Conservation (phyloP, 1,284 basidiomycete genomes). For the Amylostereum chailletii region DNA sequence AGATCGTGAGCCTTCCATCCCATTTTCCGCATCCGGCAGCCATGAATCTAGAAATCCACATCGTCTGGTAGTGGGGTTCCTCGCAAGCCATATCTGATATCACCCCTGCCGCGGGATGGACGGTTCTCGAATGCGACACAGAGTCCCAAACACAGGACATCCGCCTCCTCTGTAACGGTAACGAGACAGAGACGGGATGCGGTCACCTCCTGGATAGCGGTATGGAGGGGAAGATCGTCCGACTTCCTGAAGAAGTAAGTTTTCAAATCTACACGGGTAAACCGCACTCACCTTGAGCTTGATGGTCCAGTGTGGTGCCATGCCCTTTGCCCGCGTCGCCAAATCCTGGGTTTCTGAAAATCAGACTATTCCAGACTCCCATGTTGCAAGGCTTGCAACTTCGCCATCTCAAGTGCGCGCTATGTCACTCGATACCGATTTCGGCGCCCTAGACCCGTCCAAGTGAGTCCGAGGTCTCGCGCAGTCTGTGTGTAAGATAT, state of each 20-base stretch:
- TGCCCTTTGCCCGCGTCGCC: constrained; percentile 43
- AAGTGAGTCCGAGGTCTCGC: constrained; percentile 13
- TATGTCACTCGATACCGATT: constrained; percentile 34
- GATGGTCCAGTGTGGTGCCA: constrained; percentile 32
- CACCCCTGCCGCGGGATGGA: constrained; percentile 43
- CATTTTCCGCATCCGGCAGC: not conserved
- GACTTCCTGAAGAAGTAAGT: constrained; percentile 40
- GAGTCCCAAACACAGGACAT: constrained; percentile 33
- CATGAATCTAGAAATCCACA: constrained; percentile 3
- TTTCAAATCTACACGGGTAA: not conserved
- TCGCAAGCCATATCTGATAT: constrained; percentile 39
- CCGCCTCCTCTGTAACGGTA: constrained; percentile 33
- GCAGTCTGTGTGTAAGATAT: constrained; percentile 16
- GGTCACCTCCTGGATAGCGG: constrained; percentile 35
- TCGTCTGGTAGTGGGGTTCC: constrained; percentile 29
- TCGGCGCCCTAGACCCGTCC: constrained; percentile 23
- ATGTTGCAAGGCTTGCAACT: constrained; percentile 18
- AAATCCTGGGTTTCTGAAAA: constrained; percentile 28
- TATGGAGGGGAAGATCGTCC: constrained; percentile 40
- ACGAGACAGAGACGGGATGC: constrained; percentile 21
- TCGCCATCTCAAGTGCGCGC: constrained; percentile 28
- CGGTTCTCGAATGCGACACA: constrained; percentile 36
- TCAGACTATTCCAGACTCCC: constrained; percentile 30
- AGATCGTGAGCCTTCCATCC: constrained; percentile 24
- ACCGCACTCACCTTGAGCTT: not conserved